A percentile compares a stretch with the other conserved stretches of the same genome.
Evolutionary conservation across 148 eudicot species (phyloP).

Genomic region (Selenicereus undatus): DNA sequence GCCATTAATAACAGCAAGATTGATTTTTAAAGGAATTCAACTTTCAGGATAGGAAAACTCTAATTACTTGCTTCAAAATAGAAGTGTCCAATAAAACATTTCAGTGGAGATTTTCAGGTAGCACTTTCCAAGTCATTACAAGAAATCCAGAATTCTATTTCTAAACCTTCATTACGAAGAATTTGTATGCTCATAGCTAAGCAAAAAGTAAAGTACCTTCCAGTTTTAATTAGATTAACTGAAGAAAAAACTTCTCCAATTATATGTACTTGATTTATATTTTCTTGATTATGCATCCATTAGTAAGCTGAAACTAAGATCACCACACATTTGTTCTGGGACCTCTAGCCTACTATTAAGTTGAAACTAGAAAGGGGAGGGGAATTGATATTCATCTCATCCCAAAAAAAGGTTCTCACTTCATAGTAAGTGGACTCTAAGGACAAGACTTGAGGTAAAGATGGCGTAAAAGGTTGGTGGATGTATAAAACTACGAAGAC

Average conservation of each 20-base stretch:
- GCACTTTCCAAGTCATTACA: not conserved
- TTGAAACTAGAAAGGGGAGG: not conserved
- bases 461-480: not conserved
- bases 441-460: not conserved
- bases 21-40: not conserved
- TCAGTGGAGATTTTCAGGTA: not conserved
- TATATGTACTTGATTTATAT: not conserved
- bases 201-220: not conserved
- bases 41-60: not conserved
- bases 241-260: not conserved
- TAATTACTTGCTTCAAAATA: not conserved
- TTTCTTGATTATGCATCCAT: not conserved
- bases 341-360: not conserved
- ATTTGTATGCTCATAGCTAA: constrained; percentile 6
- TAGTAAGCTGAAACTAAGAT: too few species aligned
- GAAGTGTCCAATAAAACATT: not conserved
- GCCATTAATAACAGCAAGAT: not conserved
- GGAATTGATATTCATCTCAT: not conserved
- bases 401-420: not conserved
- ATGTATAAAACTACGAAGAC: not conserved
- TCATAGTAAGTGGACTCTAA: not conserved
- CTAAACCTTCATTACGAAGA: not conserved
- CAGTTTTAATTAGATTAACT: not conserved
- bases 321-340: not conserved
- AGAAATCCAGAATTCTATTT: not conserved